Conservation (phyloP, 2,329 filamentous ascomycete genomes). For the Paecilomyces fulvus region DNA sequence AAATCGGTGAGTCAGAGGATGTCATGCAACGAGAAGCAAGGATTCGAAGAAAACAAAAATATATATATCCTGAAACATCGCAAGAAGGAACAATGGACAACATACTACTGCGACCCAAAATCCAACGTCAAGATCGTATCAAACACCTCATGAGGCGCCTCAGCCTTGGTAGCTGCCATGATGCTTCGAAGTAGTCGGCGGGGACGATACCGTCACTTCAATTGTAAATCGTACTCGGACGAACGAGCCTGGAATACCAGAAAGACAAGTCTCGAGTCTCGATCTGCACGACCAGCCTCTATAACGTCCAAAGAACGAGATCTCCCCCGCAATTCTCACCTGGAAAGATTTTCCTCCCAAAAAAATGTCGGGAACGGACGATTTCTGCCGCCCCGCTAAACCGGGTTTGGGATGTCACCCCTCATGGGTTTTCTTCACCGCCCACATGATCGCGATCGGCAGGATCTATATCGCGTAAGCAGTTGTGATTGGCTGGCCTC, state of each 20-base stretch:
- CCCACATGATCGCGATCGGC: background rate
- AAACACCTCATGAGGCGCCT: background rate
- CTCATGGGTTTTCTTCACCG: background rate
- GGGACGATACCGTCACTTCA: background rate
- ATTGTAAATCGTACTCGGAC: background rate
- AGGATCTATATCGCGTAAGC: background rate
- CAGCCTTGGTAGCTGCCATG: background rate
- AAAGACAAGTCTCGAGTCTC: background rate
- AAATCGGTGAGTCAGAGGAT: background rate
- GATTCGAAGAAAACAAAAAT: background rate
- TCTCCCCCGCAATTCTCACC: background rate
- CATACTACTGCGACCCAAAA: background rate
- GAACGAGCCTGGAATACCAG: background rate
- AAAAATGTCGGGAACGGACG: background rate
- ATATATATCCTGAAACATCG: no score
- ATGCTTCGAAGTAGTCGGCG: background rate
- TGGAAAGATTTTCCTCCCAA: background rate
- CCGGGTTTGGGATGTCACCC: background rate
- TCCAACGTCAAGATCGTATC: background rate
- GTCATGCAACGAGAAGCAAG: background rate
- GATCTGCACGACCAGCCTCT: background rate
- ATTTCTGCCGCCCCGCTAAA: background rate
- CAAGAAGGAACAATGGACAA: background rate
- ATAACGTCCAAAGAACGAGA: background rate
- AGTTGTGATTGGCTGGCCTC: background rate